A percentile compares a stretch with the other conserved stretches of the same genome.
These are phyloP conservation scores for Fraxinus dipetala DNA, from an alignment of 305 asterid genomes.

Conservation along the genomic window DNA sequence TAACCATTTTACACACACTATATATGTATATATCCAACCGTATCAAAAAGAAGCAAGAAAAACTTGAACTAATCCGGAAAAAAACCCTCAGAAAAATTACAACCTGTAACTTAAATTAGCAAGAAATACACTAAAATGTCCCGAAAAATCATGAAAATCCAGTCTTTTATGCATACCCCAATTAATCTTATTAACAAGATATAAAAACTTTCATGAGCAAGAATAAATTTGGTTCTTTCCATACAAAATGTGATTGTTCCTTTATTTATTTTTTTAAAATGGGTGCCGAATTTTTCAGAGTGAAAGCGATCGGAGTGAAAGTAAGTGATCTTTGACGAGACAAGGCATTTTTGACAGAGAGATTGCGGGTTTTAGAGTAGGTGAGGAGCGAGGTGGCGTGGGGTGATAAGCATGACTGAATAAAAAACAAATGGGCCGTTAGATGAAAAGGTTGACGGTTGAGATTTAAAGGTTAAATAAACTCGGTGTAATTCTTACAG, in stretches of 20 bases:
- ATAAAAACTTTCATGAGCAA: neutral
- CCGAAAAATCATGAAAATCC: constrained; percentile 6
- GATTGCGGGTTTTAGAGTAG: constrained; percentile 16
- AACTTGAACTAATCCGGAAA: neutral
- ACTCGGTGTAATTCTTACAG: neutral
- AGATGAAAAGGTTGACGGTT: constrained; percentile 40
- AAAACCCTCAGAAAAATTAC: neutral
- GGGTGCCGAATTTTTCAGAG: constrained; percentile 10
- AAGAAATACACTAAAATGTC: neutral
- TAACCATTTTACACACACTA: constrained; percentile 35
- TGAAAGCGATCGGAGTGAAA: constrained; percentile 20
- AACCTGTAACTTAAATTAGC: constrained; percentile 22
- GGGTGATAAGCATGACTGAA: constrained; percentile 29
- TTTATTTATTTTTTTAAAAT: neutral
- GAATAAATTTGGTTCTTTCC: neutral
- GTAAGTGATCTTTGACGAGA: neutral
- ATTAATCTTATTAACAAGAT: neutral
- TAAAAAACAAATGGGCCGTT: constrained; percentile 28
- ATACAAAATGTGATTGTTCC: neutral
- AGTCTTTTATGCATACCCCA: constrained; percentile 15
- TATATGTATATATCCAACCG: constrained; percentile 2
- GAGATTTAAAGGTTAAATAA: constrained; percentile 24
- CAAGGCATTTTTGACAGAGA: constrained; percentile 21
- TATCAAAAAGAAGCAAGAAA: neutral
- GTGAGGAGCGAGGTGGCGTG: constrained; percentile 20